A percentile compares a stretch with the other conserved stretches of the same genome.
Conservation (phyloP, 129 eudicot species). For the Dittrichia graveolens region DNA sequence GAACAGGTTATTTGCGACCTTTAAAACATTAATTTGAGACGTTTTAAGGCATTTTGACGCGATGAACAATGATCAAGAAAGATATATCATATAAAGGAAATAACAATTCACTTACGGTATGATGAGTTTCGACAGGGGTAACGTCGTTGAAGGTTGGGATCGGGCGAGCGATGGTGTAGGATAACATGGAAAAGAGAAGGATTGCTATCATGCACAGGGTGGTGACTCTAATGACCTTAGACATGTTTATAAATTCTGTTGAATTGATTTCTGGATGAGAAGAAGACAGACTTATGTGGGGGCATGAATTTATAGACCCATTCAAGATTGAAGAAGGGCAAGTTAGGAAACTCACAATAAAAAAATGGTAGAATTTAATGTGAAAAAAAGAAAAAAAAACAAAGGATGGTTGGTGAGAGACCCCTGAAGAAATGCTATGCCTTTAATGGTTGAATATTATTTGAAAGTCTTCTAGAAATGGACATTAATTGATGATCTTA, state of each 20-base stretch:
- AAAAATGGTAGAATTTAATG: background rate
- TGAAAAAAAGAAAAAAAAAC: conserved; percentile 26
- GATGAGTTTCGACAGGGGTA: conserved; percentile 48
- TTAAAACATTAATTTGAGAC: background rate
- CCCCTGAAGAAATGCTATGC: conserved; percentile 36
- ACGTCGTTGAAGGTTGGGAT: conserved; percentile 43
- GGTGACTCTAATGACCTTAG: conserved; percentile 42
- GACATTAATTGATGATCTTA: conserved; percentile 28
- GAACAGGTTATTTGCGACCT: no score
- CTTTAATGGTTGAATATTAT: conserved; percentile 34
- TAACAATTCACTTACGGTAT: conserved; percentile 24
- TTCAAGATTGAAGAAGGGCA: conserved; percentile 32
- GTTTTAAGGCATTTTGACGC: conserved; percentile 2
- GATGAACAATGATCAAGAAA: background rate
- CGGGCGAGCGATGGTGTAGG: conserved; percentile 46
- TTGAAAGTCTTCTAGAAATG: conserved; percentile 25
- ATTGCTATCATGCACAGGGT: conserved; percentile 54
- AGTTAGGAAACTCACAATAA: conserved; percentile 16
- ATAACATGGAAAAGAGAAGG: conserved; percentile 42
- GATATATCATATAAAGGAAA: background rate
- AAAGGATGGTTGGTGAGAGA: conserved; percentile 32
- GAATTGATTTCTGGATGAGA: conserved; percentile 13
- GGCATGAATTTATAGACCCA: conserved; percentile 40
- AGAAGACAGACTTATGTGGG: conserved; percentile 6
- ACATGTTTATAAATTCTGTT: conserved; percentile 35